Percentiles rank a stretch among this genome's conserved stretches.
These are phyloP conservation scores for Microcyclospora pomicola DNA, from an alignment of 2,329 filamentous ascomycete species.

Conservation along the genomic window DNA sequence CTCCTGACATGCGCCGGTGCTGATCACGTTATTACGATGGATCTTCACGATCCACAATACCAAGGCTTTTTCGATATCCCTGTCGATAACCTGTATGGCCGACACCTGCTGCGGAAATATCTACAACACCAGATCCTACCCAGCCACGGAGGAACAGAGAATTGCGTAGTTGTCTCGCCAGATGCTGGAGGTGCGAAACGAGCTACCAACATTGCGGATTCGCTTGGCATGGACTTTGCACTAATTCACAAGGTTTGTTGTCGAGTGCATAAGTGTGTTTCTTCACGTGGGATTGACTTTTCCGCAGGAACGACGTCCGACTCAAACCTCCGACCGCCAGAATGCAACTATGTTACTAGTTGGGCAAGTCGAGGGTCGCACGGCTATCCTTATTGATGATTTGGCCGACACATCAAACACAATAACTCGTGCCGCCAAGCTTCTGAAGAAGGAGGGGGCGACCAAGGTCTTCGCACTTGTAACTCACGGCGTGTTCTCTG, in stretches of 20 bases:
- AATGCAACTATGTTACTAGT: slow-evolving; percentile 87
- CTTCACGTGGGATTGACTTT: not conserved
- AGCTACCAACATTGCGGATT: slow-evolving; percentile 87
- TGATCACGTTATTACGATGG: slow-evolving; percentile 96
- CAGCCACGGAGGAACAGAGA: slow-evolving; percentile 46
- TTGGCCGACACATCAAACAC: slow-evolving; percentile 93
- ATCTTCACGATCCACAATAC: slow-evolving; percentile 90
- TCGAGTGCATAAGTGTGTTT: not conserved
- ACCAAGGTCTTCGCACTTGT: slow-evolving; percentile 79
- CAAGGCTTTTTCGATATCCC: slow-evolving; percentile 99
- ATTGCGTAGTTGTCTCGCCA: slow-evolving; percentile 72
- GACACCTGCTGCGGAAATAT: slow-evolving; percentile 55
- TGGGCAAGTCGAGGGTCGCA: slow-evolving; percentile 65
- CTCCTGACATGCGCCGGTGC: slow-evolving; percentile 89
- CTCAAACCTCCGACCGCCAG: slow-evolving; percentile 69
- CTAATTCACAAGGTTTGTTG: slow-evolving; percentile 82
- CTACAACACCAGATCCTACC: slow-evolving; percentile 71
- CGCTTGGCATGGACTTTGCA: slow-evolving; percentile 85
- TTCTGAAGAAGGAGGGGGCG: slow-evolving; percentile 90
- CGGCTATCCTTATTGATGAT: slow-evolving; percentile 86
- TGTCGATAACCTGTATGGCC: slow-evolving; percentile 91
- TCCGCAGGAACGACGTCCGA: slow-evolving; percentile 68
- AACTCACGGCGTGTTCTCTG: slow-evolving; percentile 89
- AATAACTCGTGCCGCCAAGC: slow-evolving; percentile 86
- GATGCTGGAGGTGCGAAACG: slow-evolving; percentile 95